Base-by-base conservation (phyloP, 1,139 yeast genomes). In the Hyphopichia wangnamkhiaoensis region DNA sequence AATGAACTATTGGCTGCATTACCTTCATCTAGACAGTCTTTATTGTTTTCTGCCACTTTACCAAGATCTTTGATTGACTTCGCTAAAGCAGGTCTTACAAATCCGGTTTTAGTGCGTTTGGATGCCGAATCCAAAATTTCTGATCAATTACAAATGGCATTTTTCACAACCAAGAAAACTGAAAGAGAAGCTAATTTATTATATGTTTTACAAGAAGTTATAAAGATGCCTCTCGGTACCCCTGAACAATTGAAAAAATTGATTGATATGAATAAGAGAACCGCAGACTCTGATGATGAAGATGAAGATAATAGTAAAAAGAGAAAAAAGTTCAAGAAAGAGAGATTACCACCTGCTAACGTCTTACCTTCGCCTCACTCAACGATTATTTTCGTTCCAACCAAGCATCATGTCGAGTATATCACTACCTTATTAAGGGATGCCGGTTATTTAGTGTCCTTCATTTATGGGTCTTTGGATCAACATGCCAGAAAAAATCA, bases 381-480 rank as follows among this genome's bases (percentile, higher is more conserved):
- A 3, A 94, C 98, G 1, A 89, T 94, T 53, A 77, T 94, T 3
- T 94, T 93, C 54, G 97, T 89, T 5, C 98, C 98, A 33, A 93
- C 99, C 0, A 86, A 91, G 63, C 98, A 93, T 66, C 98, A 93
- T 64, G 98, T 93, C 21, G 99, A 93, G 62, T 94, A 90, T 58
- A 72, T 93, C 36, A 74, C 94, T 1, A 72, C 69, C 6, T 61
- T 93, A 41, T 68, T 93, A 42, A 79, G 76, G 51, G 81, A 79
- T 30, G 82, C 89, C 18, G 98, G 97, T 1, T 93, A 87, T 60
- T 82, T 93, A 9, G 87, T 80, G 1, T 86, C 98, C 2, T 90
- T 82, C 53, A 88, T 93, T 48, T 94, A 93, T 59, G 98, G 99
- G 63, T 79, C 97, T 1, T 74, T 93, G 46, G 98, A 93, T 61